Percentiles rank a stretch among this genome's conserved stretches.
phyloP scores from a whole-genome alignment of 2,329 filamentous ascomycete species.

The Trichoderma sp. region DNA sequence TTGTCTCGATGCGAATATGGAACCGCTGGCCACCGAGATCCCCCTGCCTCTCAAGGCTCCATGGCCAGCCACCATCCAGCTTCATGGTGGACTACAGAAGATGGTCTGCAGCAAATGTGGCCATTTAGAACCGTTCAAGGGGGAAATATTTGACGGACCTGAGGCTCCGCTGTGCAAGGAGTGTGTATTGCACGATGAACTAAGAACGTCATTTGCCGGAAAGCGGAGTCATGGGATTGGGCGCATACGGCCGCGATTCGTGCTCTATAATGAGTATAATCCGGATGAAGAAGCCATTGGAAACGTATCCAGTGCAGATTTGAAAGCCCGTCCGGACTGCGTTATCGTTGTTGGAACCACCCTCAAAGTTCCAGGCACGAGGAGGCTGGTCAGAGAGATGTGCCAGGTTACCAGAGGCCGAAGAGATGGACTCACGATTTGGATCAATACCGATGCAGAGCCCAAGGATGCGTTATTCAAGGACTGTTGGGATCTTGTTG shows the following conservation, averaged over 20 bases:
- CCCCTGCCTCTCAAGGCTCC: conserved; percentile 81
- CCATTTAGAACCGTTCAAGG: conserved; percentile 73
- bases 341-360: conserved; percentile 95
- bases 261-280: conserved; percentile 96
- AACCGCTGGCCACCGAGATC: conserved; percentile 76
- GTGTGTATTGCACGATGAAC: conserved; percentile 73
- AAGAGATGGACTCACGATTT: conserved; percentile 82
- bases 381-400: conserved; percentile 86
- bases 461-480: conserved; percentile 83
- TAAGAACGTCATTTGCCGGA: conserved; percentile 73
- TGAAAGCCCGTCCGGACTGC: conserved; percentile 83
- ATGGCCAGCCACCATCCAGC: conserved; percentile 90
- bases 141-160: conserved; percentile 78
- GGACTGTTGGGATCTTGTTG: conserved; percentile 89
- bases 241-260: conserved; percentile 85
- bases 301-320: conserved; percentile 81
- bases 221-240: conserved; percentile 94
- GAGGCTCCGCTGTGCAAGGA: conserved; percentile 76
- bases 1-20: conserved; percentile 83
- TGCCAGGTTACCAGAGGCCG: conserved; percentile 82
- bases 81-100: conserved; percentile 90
- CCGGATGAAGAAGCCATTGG: conserved; percentile 96
- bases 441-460: conserved; percentile 89
- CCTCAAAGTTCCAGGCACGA: conserved; percentile 90
- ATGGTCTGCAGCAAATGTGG: conserved; percentile 97